These are phyloP conservation scores for Chenopodium album DNA, from an alignment of 148 eudicot species.

Conservation along the genomic window DNA sequence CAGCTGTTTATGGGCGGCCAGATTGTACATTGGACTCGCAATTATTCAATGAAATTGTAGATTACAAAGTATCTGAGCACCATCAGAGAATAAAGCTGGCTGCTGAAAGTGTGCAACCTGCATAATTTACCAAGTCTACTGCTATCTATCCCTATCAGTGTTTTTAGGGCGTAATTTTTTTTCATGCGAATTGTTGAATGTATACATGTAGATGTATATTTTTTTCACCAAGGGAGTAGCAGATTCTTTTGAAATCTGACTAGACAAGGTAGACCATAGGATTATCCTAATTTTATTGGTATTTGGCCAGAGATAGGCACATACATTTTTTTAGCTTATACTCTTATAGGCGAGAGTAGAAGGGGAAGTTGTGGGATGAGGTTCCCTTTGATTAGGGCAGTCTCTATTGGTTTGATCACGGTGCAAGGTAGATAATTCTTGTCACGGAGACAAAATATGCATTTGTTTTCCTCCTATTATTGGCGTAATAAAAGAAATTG, in stretches of 20 bases:
- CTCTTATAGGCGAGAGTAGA: neutral
- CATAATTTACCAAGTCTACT: neutral
- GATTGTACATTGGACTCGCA: constrained; percentile 81
- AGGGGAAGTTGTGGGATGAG: neutral
- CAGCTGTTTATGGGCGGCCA: constrained; percentile 85
- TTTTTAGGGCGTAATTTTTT: neutral
- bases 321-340: neutral
- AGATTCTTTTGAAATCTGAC: neutral
- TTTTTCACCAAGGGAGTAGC: neutral
- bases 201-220: constrained; percentile 20
- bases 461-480: neutral
- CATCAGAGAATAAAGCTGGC: constrained; percentile 71
- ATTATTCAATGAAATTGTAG: constrained; percentile 78
- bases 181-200: neutral
- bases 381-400: neutral
- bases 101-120: constrained; percentile 40
- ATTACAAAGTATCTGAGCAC: constrained; percentile 91
- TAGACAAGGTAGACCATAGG: neutral
- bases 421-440: neutral
- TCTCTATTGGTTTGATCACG: neutral
- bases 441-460: too few species aligned
- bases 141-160: neutral
- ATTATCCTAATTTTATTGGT: neutral
- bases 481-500: neutral
- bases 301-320: neutral